Evolutionary conservation across 2,329 filamentous ascomycete genomes (phyloP).

Genomic region (Fusarium sp.): DNA sequence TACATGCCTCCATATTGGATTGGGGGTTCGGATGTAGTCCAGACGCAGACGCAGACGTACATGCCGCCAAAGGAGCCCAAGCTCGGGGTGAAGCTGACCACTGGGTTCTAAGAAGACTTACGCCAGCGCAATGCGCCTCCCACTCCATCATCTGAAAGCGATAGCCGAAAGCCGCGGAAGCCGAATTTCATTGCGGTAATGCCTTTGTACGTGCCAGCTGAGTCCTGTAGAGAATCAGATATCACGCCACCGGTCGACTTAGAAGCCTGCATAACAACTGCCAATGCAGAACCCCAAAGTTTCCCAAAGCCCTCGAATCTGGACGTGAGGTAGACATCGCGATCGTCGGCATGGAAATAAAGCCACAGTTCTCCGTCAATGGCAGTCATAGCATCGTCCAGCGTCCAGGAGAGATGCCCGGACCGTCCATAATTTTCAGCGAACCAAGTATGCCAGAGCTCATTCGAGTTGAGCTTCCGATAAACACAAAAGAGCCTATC

Average conservation of each 20-base stretch:
- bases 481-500: too few relatives aligned
- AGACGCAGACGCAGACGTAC: neutral
- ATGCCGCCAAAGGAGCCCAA: neutral
- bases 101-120: neutral
- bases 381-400: neutral
- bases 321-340: too few relatives aligned
- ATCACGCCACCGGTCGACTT: too few relatives aligned
- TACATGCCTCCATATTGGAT: neutral
- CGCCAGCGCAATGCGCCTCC: neutral
- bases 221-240: neutral
- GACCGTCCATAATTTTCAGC: too few relatives aligned
- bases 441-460: too few relatives aligned
- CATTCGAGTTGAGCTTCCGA: too few relatives aligned
- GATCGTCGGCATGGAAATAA: neutral
- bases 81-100: neutral
- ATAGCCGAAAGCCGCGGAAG: neutral
- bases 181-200: fast-evolving
- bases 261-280: too few relatives aligned
- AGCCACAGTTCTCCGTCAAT: neutral
- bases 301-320: neutral
- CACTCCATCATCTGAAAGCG: neutral
- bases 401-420: too few relatives aligned
- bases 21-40: neutral
- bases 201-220: neutral
- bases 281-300: neutral